Conservation (phyloP, 2,329 filamentous ascomycete species). For the Aspergillus latus region DNA sequence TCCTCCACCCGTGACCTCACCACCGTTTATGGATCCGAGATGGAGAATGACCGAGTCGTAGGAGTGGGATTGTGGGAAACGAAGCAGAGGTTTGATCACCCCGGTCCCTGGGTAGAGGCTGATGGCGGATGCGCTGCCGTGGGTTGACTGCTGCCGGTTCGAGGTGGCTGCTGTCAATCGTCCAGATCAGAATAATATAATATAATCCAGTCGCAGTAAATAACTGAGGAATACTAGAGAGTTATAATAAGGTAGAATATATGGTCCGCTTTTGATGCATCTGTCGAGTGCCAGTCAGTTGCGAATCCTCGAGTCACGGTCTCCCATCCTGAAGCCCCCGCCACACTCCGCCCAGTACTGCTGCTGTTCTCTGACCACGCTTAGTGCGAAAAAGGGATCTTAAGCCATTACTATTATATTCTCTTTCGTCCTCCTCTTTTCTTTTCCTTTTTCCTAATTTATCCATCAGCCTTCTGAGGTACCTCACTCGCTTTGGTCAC, state of each 20-base stretch:
- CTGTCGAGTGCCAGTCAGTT: background rate
- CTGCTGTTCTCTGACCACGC: slow-evolving; percentile 15
- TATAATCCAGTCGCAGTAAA: background rate
- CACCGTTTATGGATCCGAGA: slow-evolving; percentile 2
- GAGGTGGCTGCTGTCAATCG: background rate
- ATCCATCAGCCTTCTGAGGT: slow-evolving; percentile 12
- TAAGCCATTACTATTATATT: slow-evolving; percentile 17
- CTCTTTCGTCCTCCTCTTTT: slow-evolving; percentile 18
- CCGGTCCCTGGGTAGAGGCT: slow-evolving; percentile 4
- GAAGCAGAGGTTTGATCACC: background rate
- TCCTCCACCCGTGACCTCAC: slow-evolving; percentile 10
- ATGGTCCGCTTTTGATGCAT: slow-evolving; percentile 6
- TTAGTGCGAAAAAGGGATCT: slow-evolving; percentile 21
- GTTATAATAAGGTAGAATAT: background rate
- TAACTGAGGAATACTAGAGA: slow-evolving; percentile 1
- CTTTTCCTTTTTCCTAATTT: slow-evolving; percentile 13
- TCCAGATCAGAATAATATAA: background rate
- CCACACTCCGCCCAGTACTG: slow-evolving; percentile 21
- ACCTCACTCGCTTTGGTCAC: slow-evolving; percentile 12
- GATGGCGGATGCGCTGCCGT: background rate
- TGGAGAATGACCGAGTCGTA: background rate
- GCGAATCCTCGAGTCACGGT: slow-evolving; percentile 4
- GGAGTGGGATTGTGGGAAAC: background rate
- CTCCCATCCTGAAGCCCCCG: slow-evolving; percentile 17
- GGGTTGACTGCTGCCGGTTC: slow-evolving; percentile 1